Conservation (phyloP, 2,329 filamentous ascomycete species). For the Chrysoporthe cubensis region DNA sequence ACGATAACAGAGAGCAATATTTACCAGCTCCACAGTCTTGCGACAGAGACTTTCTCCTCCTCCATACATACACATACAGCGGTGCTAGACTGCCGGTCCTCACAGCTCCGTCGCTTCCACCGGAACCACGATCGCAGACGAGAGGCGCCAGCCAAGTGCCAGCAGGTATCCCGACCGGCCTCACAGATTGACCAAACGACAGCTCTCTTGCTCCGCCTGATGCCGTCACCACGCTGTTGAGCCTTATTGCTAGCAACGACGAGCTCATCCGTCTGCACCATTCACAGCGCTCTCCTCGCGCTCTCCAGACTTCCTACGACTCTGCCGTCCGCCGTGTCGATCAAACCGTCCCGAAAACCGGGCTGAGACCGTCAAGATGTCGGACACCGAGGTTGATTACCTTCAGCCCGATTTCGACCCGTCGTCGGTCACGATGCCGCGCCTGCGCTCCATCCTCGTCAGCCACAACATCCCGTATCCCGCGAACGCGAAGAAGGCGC, state of each 20-base stretch:
- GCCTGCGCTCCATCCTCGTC: conserved; percentile 87
- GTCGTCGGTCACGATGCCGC: conserved; percentile 79
- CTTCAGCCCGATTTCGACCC: conserved; percentile 88
- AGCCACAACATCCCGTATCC: conserved; percentile 86
- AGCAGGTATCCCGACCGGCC: not conserved
- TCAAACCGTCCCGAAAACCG: not conserved
- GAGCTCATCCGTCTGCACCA: not conserved
- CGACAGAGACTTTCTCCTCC: not conserved
- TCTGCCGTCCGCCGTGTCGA: not conserved
- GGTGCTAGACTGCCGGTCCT: not conserved
- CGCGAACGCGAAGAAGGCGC: conserved; percentile 86
- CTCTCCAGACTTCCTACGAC: not conserved
- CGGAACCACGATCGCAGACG: not conserved
- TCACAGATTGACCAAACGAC: not conserved
- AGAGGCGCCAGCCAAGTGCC: not conserved
- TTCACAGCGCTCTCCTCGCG: not conserved
- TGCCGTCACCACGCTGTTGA: not conserved
- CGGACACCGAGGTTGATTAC: conserved; percentile 76
- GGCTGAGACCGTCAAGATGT: conserved; percentile 50
- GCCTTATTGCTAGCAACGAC: not conserved
- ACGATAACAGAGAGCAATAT: conserved; percentile 13
- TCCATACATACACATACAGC: not conserved
- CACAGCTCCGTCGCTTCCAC: not conserved
- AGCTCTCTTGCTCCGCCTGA: not conserved
- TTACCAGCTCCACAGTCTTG: conserved; percentile 21